Base-by-base conservation (phyloP, 1,284 basidiomycete species). In the Leccinum fallax region DNA sequence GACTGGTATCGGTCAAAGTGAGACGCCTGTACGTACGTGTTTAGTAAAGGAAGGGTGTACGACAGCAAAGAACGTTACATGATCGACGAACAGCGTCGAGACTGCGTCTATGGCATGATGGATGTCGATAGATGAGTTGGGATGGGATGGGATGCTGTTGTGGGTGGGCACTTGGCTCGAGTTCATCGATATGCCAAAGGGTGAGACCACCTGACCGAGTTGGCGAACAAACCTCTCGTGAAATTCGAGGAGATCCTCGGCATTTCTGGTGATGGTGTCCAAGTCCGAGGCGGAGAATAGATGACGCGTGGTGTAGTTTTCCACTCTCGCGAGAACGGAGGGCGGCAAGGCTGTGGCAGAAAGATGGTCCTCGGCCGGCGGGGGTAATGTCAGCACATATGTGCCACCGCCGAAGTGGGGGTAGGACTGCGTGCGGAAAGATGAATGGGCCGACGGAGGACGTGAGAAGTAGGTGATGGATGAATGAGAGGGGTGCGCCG, bases 1-100 rank as follows among this genome's bases (percentile, higher is more conserved):
- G 83, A 77, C 73, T 93, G 85, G 78, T 97, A 97, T 2, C 87
- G 81, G 60, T 84, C 80, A 69, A 96, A 95, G 49, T 83, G 79
- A 15, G 87, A 79, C 19, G 88, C 87, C 93, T 94, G 69, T n/a
- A 65, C 51, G 51, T 10, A 63, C 21, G 57, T 49, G 60, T 38
- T 66, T 11, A 60, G 65, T n/a, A 28, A 58, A 38, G 43, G 36
- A 59, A 24, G 11, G 13, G 4, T 0, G 19, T 3, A 54, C 30
- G 53, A 56, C 13, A 58, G 54, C 36, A 53, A 58, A 59, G 11
- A 24, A 74, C 83, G 67, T 26, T 70, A 90, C 91, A 76, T 91
- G 83, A 38, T 86, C 81, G 15, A 86, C 79, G 70, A 93, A 92
- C 36, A 88, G 82, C 5, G 81, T 77, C 1, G 89, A 84, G 30